Evolutionary conservation across 495 filamentous ascomycete genomes (phyloP), one percentile per base, ranked within the genome.

Genomic region (Platismatia glauca): DNA sequence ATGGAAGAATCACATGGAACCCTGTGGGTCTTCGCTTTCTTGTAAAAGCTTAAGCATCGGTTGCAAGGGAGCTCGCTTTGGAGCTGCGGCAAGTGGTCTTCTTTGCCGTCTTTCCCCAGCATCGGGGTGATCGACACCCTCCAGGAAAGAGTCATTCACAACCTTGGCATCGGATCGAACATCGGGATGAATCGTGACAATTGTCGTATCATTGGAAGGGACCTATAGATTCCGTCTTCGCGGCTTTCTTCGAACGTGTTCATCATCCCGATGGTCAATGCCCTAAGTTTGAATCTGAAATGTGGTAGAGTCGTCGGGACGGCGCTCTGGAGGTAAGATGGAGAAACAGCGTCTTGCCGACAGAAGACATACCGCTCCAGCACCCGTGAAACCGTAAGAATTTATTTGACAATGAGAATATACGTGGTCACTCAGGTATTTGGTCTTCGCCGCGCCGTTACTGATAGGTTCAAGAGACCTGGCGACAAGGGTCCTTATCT

Each of bases 151-250:
- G n/a, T n/a, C n/a, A n/a, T n/a, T n/a, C n/a, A n/a, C n/a, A n/a
- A n/a, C n/a, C n/a, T n/a, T n/a, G n/a, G n/a, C n/a, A n/a, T n/a
- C n/a, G n/a, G n/a, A n/a, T n/a, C n/a, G n/a, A n/a, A n/a, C n/a
- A n/a, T n/a, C n/a, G n/a, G n/a, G n/a, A n/a, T n/a, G n/a, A n/a
- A n/a, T n/a, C n/a, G n/a, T n/a, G 24, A 7, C 68, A 34, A 75
- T 70, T 4, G 76, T 74, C 8, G 70, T 73, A 55, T 79, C 74
- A 48, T 78, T 74, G 0, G 75, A 68, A n/a, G n/a, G n/a, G n/a
- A n/a, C n/a, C n/a, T n/a, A 0, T 4, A 78, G 68, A 31, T 72
- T 77, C 53, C 73, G 69, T 15, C 74, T 73, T 41, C 71, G 70
- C 18, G 75, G 66, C 55, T 70, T 67, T 53, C 70, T 75, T 53